These are phyloP conservation scores for Pythium pyrilobum DNA, from an alignment of 352 stramenopile genomes.

Conservation along the genomic window DNA sequence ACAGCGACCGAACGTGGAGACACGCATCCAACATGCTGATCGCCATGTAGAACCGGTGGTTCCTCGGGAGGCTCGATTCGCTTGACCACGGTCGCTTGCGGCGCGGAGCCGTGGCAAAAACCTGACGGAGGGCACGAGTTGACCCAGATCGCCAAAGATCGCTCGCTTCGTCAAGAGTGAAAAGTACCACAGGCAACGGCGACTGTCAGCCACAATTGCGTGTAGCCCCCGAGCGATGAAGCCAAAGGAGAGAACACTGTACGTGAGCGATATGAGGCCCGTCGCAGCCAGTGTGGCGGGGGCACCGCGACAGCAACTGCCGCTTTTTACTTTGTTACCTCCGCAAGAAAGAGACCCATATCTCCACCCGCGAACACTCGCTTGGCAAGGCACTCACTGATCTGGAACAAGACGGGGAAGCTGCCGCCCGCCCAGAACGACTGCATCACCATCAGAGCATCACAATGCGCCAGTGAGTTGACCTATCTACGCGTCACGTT, in stretches of 20 bases:
- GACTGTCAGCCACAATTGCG: no score
- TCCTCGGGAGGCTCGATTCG: conserved; percentile 14
- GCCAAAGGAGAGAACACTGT: conserved; percentile 20
- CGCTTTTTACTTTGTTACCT: no score
- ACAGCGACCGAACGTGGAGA: background rate
- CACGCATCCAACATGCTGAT: conserved; percentile 8
- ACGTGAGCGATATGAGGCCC: conserved; percentile 11
- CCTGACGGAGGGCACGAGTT: no score
- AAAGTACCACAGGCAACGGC: no score
- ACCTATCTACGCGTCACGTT: no score
- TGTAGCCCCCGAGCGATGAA: conserved; percentile 23
- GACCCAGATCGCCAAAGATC: no score
- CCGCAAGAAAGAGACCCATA: no score
- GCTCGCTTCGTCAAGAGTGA: no score
- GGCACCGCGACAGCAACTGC: conserved; percentile 10
- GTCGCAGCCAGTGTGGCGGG: conserved; percentile 16
- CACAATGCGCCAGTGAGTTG: no score
- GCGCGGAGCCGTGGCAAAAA: conserved; percentile 4
- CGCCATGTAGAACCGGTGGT: conserved; percentile 22
- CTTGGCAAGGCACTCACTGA: conserved; percentile 20
- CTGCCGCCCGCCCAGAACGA: conserved; percentile 26
- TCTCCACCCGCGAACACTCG: no score
- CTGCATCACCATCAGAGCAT: conserved; percentile 23
- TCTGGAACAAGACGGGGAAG: conserved; percentile 31
- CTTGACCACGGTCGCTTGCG: no score